A percentile compares a stretch with the other conserved stretches of the same genome.
These are phyloP conservation scores for Botryotinia narcissicola DNA, from an alignment of 2,329 filamentous ascomycete species.

Conservation along the genomic window DNA sequence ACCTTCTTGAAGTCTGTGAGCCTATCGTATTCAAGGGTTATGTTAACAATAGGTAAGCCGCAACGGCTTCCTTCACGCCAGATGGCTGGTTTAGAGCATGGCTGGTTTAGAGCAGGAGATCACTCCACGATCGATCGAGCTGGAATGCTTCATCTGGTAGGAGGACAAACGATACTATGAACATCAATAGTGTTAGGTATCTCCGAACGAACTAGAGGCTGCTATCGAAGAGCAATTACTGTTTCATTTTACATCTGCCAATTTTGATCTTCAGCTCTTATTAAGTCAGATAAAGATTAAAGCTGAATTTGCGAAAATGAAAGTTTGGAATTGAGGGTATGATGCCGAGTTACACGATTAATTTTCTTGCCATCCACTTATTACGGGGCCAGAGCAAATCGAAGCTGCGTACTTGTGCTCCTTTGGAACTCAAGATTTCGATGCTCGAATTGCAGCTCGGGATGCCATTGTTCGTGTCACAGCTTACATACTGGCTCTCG, in stretches of 20 bases:
- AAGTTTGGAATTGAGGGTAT: neutral
- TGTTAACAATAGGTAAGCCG: neutral
- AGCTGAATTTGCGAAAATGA: too few relatives aligned
- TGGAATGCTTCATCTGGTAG: neutral
- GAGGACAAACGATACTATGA: neutral
- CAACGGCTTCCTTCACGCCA: neutral
- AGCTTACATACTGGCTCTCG: too few relatives aligned
- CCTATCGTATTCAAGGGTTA: neutral
- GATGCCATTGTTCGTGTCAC: neutral
- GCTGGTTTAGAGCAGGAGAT: neutral
- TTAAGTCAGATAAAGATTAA: too few relatives aligned
- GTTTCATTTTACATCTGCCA: too few relatives aligned
- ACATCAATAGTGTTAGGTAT: neutral
- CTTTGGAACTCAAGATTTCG: neutral
- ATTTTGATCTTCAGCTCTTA: too few relatives aligned
- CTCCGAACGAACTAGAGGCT: neutral
- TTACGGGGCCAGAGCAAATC: neutral
- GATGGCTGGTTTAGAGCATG: neutral
- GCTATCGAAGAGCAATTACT: neutral
- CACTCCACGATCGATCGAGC: neutral
- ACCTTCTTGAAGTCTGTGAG: neutral
- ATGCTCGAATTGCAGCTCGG: neutral
- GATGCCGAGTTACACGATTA: neutral
- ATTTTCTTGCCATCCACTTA: neutral
- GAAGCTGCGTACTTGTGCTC: neutral